Evolutionary conservation across 1,139 yeast species (phyloP), one percentile per base, ranked within the genome.

Genomic region (Kurtzmaniella quercitrusa): DNA sequence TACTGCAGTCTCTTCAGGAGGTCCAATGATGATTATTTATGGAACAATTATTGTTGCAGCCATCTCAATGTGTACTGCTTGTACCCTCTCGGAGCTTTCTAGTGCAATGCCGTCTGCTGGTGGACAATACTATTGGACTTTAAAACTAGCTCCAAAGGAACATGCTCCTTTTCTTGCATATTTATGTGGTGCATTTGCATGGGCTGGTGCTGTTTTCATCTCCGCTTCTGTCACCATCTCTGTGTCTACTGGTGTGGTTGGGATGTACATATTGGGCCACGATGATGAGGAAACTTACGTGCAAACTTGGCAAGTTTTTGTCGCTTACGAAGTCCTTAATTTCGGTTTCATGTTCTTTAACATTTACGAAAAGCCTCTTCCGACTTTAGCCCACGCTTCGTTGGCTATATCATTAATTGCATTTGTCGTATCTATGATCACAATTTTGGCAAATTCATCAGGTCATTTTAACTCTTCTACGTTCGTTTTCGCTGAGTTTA

Each of bases 1-100:
- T 42, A 76, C 84, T 15, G 84, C 84, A 54, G 79, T 81, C 44
- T 65, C 71, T 44, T 76, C 84, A 20, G 86, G 85, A 49, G 88
- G 88, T 22, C 87, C 88, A 9, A 63, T 82, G 67, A 61, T 80
- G 65, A 76, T 82, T 48, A 77, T 81, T 14, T 82, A 80, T 53
- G 88, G 88, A 53, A 80, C 81, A 50, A 63, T 82, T 23, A 80
- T 82, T 50, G 71, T 82, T 45, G 80, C 87, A 0, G 60, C 61
- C 44, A 56, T 69, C 28, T 68, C 74, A 3, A 60, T 59, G 48
- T 61, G 68, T 52, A 59, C 69, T 42, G 76, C 68, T 18, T 56
- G 65, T 12, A 63, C 70, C 3, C 59, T 68, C 47, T 65, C 79
- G n/a, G 84, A 79, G 49, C 61, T 79, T 53, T 69, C 79, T 2